Conservation (phyloP, 768 basidiomycete genomes). For the Roridomyces roridus region DNA sequence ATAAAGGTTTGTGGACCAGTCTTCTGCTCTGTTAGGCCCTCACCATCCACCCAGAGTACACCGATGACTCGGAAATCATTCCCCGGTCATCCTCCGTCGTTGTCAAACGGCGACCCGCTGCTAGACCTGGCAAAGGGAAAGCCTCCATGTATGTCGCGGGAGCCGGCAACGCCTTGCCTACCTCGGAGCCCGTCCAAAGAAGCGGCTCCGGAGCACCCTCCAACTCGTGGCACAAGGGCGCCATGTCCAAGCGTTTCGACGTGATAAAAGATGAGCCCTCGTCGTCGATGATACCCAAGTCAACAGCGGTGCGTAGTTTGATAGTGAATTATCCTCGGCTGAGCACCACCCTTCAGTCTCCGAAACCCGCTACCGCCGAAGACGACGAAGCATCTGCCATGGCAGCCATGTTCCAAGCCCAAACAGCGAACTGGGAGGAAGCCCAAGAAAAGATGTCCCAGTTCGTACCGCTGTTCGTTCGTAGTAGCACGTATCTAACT, state of each 20-base stretch:
- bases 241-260: slow-evolving; percentile 92
- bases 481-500: slow-evolving; percentile 78
- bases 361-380: slow-evolving; percentile 53
- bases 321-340: slow-evolving; percentile 4
- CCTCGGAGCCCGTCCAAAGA: slow-evolving; percentile 53
- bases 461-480: slow-evolving; percentile 78
- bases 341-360: slow-evolving; percentile 33
- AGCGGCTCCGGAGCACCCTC: slow-evolving; percentile 39
- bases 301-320: slow-evolving; percentile 30
- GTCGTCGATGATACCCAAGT: slow-evolving; percentile 37
- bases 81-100: slow-evolving; percentile 95
- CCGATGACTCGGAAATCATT: slow-evolving; percentile 89
- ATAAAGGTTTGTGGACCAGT: slow-evolving; percentile 86
- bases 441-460: slow-evolving; percentile 99
- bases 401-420: slow-evolving; percentile 97
- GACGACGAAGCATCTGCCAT: slow-evolving; percentile 94
- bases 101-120: slow-evolving; percentile 87
- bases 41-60: slow-evolving; percentile 66
- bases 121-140: slow-evolving; percentile 82
- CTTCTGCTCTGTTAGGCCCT: not conserved
- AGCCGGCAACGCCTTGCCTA: slow-evolving; percentile 46
- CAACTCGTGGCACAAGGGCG: slow-evolving; percentile 68
- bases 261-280: slow-evolving; percentile 71
- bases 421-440: slow-evolving; percentile 96
- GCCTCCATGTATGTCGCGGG: slow-evolving; percentile 77